Base-by-base conservation (phyloP, 805 yeast genomes). In the Metschnikowia matae region DNA sequence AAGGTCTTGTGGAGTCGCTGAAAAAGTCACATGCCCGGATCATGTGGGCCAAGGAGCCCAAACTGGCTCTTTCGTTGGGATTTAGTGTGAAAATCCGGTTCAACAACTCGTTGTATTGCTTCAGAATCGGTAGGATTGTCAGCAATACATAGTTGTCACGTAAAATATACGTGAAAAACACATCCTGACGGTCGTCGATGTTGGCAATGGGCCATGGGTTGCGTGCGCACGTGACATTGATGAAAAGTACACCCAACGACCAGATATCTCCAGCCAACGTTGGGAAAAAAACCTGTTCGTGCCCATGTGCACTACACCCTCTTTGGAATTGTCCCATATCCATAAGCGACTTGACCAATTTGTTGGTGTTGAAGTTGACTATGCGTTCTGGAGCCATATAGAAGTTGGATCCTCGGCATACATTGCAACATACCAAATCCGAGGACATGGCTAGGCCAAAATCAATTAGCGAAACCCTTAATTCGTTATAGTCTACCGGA, bases 361-460 rank as follows among this genome's bases (percentile, higher is more conserved):
- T 55, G 54, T 67, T 63, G 47, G 70, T 68, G 52, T 66, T 62
- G 43, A 71, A 75, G 56, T 79, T 77, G 18, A 73, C 68, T n/a
- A 82, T 65, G 62, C 94, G 70, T 65, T 90, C 97, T 6, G 97
- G 97, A 0, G 96, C 87, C 97, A 91, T 90, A 69, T 90, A 90
- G 67, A 88, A 91, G 21, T 87, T 79, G 6, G 92, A 85, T 0
- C 97, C 97, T 50, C 95, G 80, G 56, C 96, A 89, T 18, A 83
- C 81, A 59, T 86, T 85, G 54, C 85, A 80, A 54, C 84, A 81
- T 37, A 86, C 77, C 50, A 62, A 68, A 38, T 74, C 69, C 10
- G 79, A 76, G 44, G 79, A 77, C 51, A 92, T 80, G 20, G 97
- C 90, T 20, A 92, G 74, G 4, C 98, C 98, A 68, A 94, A 92